phyloP scores from a whole-genome alignment of 2,329 filamentous ascomycete species.

The Epichloe gansuensis region DNA sequence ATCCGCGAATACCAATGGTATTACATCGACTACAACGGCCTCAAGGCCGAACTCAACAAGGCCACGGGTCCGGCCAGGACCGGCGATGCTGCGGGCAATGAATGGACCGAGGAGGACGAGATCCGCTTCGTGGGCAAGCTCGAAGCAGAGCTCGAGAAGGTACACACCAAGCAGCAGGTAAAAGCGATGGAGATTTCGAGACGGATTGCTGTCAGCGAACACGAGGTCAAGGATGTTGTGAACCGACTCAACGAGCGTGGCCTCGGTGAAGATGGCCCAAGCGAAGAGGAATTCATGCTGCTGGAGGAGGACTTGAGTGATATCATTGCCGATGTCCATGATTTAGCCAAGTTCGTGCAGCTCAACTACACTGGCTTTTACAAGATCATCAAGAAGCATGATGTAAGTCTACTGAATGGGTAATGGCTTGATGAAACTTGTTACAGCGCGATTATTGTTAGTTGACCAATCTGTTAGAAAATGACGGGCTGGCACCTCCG shows the following conservation, averaged over 20 bases:
- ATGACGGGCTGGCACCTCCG: conserved; percentile 85
- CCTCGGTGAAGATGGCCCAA: conserved; percentile 46
- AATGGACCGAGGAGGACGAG: conserved; percentile 90
- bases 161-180: conserved; percentile 93
- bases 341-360: conserved; percentile 95
- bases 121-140: conserved; percentile 75
- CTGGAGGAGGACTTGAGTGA: conserved; percentile 93
- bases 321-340: conserved; percentile 96
- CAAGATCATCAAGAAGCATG: conserved; percentile 99
- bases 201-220: conserved; percentile 76
- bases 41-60: conserved; percentile 77
- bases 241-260: conserved; percentile 55
- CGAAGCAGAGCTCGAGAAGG: conserved; percentile 90
- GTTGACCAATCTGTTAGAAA: conserved; percentile 47
- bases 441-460: not conserved
- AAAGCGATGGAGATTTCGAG: conserved; percentile 94
- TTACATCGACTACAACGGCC: conserved; percentile 94
- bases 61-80: conserved; percentile 41
- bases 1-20: conserved; percentile 97
- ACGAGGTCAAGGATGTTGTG: conserved; percentile 82
- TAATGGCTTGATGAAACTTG: not conserved
- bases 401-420: conserved; percentile 42
- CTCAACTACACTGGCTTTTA: conserved; percentile 98
- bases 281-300: conserved; percentile 86
- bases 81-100: conserved; percentile 34